phyloP scores from a whole-genome alignment of 2,329 filamentous ascomycete species.

The Alternaria sp. region DNA sequence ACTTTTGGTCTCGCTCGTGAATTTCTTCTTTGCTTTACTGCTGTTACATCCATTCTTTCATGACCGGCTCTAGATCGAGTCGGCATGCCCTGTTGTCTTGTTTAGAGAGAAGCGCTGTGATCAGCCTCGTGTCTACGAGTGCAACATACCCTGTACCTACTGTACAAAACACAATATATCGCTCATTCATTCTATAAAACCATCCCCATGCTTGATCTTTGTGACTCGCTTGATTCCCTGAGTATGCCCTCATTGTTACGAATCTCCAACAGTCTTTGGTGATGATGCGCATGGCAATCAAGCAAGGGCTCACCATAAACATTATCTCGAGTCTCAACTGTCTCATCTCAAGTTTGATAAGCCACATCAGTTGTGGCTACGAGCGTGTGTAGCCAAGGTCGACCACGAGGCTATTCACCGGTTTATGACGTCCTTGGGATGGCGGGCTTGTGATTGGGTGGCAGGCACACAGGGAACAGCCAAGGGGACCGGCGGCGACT shows the following conservation, averaged over 20 bases:
- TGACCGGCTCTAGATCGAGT: slow-evolving; percentile 18
- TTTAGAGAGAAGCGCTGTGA: slow-evolving; percentile 18
- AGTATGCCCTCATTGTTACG: no score
- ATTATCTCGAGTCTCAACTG: neutral
- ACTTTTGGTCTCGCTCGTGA: slow-evolving; percentile 21
- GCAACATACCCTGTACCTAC: slow-evolving; percentile 16
- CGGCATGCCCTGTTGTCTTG: slow-evolving; percentile 26
- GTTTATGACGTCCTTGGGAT: slow-evolving; percentile 22
- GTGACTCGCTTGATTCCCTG: neutral
- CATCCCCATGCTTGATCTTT: neutral
- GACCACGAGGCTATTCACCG: slow-evolving; percentile 17
- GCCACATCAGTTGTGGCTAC: neutral
- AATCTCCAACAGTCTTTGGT: neutral
- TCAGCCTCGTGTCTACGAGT: slow-evolving; percentile 18
- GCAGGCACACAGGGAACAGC: slow-evolving; percentile 13
- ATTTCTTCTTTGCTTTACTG: slow-evolving; percentile 14
- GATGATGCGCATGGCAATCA: neutral
- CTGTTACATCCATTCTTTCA: slow-evolving; percentile 26
- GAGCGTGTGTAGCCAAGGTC: neutral
- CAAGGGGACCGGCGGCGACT: slow-evolving; percentile 12
- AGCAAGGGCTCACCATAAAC: no score
- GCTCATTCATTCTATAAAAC: slow-evolving; percentile 14
- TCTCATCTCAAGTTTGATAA: no score
- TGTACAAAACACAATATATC: slow-evolving; percentile 25
- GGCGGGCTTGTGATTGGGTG: slow-evolving; percentile 21